These are phyloP conservation scores for Glebionis coronaria DNA, from an alignment of 129 eudicot species.

Conservation along the genomic window DNA sequence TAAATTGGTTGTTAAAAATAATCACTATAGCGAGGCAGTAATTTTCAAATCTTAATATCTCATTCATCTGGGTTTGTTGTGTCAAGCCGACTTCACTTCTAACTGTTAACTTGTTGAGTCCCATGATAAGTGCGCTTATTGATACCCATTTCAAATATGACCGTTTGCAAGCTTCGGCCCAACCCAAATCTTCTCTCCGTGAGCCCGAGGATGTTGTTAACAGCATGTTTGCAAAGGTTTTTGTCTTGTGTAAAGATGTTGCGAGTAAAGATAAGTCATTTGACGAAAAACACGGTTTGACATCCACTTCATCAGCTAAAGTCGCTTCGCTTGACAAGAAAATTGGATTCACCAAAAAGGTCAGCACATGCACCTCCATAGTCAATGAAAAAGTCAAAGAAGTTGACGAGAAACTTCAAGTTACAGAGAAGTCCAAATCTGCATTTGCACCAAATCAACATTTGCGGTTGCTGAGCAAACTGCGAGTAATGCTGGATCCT, in stretches of 20 bases:
- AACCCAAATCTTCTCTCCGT: constrained; percentile 53
- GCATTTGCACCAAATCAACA: too few relatives aligned
- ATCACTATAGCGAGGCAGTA: too few relatives aligned
- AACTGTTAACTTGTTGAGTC: too few relatives aligned
- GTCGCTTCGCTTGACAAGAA: constrained; percentile 62
- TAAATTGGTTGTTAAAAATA: too few relatives aligned
- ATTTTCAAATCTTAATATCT: too few relatives aligned
- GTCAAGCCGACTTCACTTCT: too few relatives aligned
- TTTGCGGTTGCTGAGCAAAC: constrained; percentile 84
- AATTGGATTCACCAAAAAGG: constrained; percentile 67
- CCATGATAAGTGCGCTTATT: too few relatives aligned
- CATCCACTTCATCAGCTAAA: constrained; percentile 72
- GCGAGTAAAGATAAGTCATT: constrained; percentile 63
- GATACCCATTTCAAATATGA: too few relatives aligned
- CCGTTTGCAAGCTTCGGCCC: too few relatives aligned
- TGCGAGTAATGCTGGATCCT: constrained; percentile 66
- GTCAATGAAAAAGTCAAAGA: constrained; percentile 68
- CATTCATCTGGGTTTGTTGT: too few relatives aligned
- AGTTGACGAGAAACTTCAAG: constrained; percentile 70
- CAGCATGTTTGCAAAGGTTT: constrained; percentile 78
- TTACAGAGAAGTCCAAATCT: constrained; percentile 70
- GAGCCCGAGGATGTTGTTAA: constrained; percentile 79
- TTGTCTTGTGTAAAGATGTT: constrained; percentile 66
- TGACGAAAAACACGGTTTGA: constrained; percentile 60
- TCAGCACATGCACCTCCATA: constrained; percentile 57